Base-by-base conservation (phyloP, 192 early-diverging fungal species). In the Piromyces sp. region DNA sequence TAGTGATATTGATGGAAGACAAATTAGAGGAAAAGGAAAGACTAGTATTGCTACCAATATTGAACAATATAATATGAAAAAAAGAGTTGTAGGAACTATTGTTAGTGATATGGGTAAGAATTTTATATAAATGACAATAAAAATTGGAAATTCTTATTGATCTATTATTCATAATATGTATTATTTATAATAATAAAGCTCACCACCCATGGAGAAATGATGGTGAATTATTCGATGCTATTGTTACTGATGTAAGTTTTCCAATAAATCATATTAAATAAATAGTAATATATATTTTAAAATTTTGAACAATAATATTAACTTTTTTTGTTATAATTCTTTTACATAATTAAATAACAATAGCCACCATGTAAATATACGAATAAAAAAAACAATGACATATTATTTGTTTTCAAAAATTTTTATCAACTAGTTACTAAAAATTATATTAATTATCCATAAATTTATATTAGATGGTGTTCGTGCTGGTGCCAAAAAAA, bases 1-100 rank as follows among this genome's bases (percentile, higher is more conserved):
- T 11, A 92, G 95, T 7, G 97, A 99, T 89, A 99, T 99, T 84
- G 96, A 99, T 83, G 97, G 97, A 22, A 91, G 96, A 79, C 96
- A 99, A 87, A 98, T 99, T 79, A 88, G 97, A 29, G 97, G 97
- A 13, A 95, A 80, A 15, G 85, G 84, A 36, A 84, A 87, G 30
- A 78, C 84, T n/a, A 88, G 89, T 79, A 90, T 95, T 80, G 86
- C 87, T 28, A 88, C 93, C n/a, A 99, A 99, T 82, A 84, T 93
- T 30, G 87, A 86, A 80, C 97, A 99, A 84, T 99, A 99, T 86
- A 84, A 90, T 26, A 82, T 97, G 13, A 85, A 85, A 12, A 87
- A 85, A 13, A 87, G 90, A 17, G 93, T 99, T 7, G 80, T 99
- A 78, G 97, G 93, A 81, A 92, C 91, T 0, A 85, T 95, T 15